Evolutionary conservation across 2,329 filamentous ascomycete species (phyloP).

Genomic region (Cercospora berteroae): DNA sequence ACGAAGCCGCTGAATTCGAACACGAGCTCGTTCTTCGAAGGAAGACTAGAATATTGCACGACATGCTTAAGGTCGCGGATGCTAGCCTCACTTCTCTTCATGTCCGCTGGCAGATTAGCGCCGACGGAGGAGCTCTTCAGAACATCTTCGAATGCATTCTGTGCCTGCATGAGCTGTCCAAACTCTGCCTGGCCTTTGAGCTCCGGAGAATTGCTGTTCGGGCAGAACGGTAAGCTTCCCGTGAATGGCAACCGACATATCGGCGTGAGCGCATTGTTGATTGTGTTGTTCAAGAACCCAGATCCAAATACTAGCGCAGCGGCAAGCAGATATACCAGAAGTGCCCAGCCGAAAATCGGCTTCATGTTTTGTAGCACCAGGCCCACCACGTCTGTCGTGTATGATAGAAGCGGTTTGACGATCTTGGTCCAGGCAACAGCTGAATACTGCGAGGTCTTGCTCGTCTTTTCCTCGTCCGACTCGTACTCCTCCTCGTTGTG

Average conservation of each 20-base stretch:
- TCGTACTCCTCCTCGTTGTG: slow-evolving; percentile 30
- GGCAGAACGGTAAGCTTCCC: slow-evolving; percentile 64
- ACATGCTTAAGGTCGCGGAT: slow-evolving; percentile 72
- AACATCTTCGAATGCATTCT: slow-evolving; percentile 74
- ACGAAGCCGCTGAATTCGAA: slow-evolving; percentile 76
- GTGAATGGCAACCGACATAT: slow-evolving; percentile 68
- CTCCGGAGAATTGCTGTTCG: slow-evolving; percentile 21
- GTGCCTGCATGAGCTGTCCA: slow-evolving; percentile 69
- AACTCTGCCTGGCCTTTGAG: slow-evolving; percentile 58
- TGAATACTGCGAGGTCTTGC: slow-evolving; percentile 1
- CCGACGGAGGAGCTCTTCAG: slow-evolving; percentile 65
- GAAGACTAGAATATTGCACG: slow-evolving; percentile 67
- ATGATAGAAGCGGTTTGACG: slow-evolving; percentile 43
- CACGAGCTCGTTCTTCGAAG: slow-evolving; percentile 67
- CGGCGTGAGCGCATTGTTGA: slow-evolving; percentile 63
- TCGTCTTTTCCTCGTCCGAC: slow-evolving; percentile 22
- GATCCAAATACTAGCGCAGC: slow-evolving; percentile 59
- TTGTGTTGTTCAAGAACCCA: slow-evolving; percentile 61
- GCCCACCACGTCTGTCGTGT: slow-evolving; percentile 56
- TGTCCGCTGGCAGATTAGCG: slow-evolving; percentile 69
- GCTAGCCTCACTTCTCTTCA: slow-evolving; percentile 73
- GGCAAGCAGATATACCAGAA: slow-evolving; percentile 62
- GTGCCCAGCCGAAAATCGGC: slow-evolving; percentile 60
- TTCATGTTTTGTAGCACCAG: slow-evolving; percentile 63
- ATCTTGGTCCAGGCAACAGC: slow-evolving; percentile 37